Percentiles rank a stretch among this genome's conserved stretches.
phyloP scores from a whole-genome alignment of 805 yeast species.

The Hanseniaspora mollemarum region DNA sequence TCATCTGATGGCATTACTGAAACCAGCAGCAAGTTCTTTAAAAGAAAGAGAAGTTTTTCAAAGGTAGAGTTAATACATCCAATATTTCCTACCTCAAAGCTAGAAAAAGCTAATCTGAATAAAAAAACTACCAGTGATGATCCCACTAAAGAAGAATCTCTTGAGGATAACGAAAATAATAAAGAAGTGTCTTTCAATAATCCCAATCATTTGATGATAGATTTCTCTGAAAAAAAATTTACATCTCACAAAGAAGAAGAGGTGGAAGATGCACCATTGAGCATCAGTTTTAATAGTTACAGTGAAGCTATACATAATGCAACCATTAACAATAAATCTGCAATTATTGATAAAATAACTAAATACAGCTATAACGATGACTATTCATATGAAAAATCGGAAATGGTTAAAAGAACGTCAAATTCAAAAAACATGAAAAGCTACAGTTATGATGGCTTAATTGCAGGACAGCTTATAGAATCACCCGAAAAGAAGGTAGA shows the following conservation, averaged over 20 bases:
- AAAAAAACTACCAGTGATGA: neutral
- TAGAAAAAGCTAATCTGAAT: neutral
- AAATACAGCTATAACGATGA: neutral
- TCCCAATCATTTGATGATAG: slow-evolving; percentile 14
- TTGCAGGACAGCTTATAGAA: neutral
- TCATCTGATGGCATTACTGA: neutral
- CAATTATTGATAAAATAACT: neutral
- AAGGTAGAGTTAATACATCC: neutral
- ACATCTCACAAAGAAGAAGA: too few relatives aligned
- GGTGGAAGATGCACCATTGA: neutral
- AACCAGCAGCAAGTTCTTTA: neutral
- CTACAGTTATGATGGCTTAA: neutral
- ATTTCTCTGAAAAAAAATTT: slow-evolving; percentile 1
- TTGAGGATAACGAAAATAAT: neutral
- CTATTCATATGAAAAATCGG: neutral
- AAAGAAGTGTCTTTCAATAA: slow-evolving; percentile 4
- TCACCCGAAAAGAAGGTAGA: slow-evolving; percentile 1
- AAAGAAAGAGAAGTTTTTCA: neutral
- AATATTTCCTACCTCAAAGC: neutral
- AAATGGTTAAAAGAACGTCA: neutral
- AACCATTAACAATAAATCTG: slow-evolving; percentile 6
- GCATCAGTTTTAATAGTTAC: neutral
- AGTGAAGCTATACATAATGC: neutral
- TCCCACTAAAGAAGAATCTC: neutral
- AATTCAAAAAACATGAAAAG: neutral